phyloP scores from a whole-genome alignment of 257 asterid species.

The Solanum ossicruentum region DNA sequence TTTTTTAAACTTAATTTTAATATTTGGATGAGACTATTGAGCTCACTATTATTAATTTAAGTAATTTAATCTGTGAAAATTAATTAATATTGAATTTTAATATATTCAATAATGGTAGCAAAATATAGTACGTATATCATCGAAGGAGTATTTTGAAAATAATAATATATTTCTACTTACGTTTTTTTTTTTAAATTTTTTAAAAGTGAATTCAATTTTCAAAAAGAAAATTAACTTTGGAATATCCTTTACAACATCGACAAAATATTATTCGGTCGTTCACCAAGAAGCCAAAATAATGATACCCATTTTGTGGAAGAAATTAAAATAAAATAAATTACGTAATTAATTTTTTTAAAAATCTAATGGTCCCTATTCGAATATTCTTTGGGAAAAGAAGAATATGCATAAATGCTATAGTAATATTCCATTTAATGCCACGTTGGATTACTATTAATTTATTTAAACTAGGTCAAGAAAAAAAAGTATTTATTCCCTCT shows the following conservation, averaged over 20 bases:
- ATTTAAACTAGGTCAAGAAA: not conserved
- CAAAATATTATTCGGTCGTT: not conserved
- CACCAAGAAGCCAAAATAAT: not conserved
- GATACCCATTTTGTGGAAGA: not conserved
- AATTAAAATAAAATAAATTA: not conserved
- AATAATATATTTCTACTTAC: not conserved
- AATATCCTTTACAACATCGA: not conserved
- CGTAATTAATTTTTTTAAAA: not conserved
- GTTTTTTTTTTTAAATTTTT: no score
- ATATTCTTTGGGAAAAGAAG: not conserved
- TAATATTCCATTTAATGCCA: not conserved
- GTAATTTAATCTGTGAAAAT: fast-evolving
- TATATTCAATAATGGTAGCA: not conserved
- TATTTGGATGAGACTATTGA: no score
- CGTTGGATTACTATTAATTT: not conserved
- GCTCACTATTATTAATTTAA: not conserved
- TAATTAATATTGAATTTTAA: not conserved
- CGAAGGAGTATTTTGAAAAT: not conserved
- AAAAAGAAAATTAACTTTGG: not conserved
- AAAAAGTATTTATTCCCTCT: no score
- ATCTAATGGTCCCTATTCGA: not conserved
- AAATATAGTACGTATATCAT: not conserved
- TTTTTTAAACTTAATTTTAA: no score
- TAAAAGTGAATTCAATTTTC: not conserved
- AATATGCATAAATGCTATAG: not conserved